Evolutionary conservation across 2,329 filamentous ascomycete genomes (phyloP).

Genomic region (Ophiostoma tasmaniense): DNA sequence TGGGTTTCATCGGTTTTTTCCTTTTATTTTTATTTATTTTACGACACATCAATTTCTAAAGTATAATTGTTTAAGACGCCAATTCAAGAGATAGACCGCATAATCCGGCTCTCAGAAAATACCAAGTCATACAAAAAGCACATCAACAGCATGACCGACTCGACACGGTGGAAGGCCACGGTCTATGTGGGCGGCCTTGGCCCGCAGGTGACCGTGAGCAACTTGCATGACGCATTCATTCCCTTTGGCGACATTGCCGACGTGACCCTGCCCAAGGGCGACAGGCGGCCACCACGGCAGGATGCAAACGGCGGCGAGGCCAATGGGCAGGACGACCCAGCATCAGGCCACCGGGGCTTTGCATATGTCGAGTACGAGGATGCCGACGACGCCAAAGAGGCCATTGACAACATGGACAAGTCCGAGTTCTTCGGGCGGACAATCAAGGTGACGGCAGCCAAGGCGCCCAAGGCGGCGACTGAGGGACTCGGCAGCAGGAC

Average conservation of each 20-base stretch:
- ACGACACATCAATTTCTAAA: not conserved
- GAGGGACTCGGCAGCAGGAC: slow-evolving; percentile 88
- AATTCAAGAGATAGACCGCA: not conserved
- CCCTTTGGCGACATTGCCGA: slow-evolving; percentile 95
- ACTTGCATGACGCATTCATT: slow-evolving; percentile 83
- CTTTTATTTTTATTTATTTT: not conserved
- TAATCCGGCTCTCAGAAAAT: not conserved
- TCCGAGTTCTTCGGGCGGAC: slow-evolving; percentile 88
- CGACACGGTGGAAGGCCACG: slow-evolving; percentile 77
- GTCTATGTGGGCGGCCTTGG: slow-evolving; percentile 88
- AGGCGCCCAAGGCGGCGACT: slow-evolving; percentile 78
- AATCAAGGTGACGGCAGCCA: slow-evolving; percentile 86
- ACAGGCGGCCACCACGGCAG: slow-evolving; percentile 39
- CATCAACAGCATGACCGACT: slow-evolving; percentile 66
- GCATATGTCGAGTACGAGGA: slow-evolving; percentile 94
- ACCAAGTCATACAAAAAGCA: not conserved
- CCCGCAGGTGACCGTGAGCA: slow-evolving; percentile 62
- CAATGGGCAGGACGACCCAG: not conserved
- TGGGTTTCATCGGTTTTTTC: not conserved
- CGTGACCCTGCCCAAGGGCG: slow-evolving; percentile 81
- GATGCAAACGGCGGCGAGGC: not conserved
- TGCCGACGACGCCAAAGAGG: slow-evolving; percentile 77
- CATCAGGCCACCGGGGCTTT: slow-evolving; percentile 65
- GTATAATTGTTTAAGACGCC: not conserved
- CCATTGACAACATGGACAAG: slow-evolving; percentile 99